A percentile compares a stretch with the other conserved stretches of the same genome.
Evolutionary conservation across 169 alveolate species (phyloP).

Genomic region (Plasmodium malariae): DNA sequence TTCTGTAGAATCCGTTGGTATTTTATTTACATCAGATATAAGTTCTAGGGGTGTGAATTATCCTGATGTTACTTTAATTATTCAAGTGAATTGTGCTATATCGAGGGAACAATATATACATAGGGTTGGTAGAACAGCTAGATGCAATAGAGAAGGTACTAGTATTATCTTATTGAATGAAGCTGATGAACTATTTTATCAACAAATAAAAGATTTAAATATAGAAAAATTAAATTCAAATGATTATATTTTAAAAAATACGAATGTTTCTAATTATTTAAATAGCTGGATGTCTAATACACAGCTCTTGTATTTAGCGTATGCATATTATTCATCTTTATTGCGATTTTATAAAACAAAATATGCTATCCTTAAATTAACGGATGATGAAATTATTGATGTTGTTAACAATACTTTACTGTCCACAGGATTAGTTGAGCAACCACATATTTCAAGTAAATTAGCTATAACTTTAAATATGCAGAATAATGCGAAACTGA

Average conservation of each 20-base stretch:
- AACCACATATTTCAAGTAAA: slow-evolving; percentile 71
- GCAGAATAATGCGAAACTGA: slow-evolving; percentile 73
- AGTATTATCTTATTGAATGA: slow-evolving; percentile 81
- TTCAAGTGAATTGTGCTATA: slow-evolving; percentile 97
- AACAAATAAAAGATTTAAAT: slow-evolving; percentile 74
- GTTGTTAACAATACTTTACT: slow-evolving; percentile 60
- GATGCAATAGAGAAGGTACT: slow-evolving; percentile 95
- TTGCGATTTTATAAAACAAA: slow-evolving; percentile 74
- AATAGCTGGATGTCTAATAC: slow-evolving; percentile 76
- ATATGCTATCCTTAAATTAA: slow-evolving; percentile 44
- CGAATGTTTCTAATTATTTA: slow-evolving; percentile 67
- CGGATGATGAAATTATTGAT: slow-evolving; percentile 77
- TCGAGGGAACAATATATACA: slow-evolving; percentile 95
- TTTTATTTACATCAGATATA: slow-evolving; percentile 93
- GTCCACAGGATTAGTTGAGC: slow-evolving; percentile 76
- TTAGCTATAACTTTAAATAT: slow-evolving; percentile 67
- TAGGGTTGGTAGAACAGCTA: slow-evolving; percentile 98
- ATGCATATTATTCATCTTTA: slow-evolving; percentile 73
- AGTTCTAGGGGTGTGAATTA: slow-evolving; percentile 98
- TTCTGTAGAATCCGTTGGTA: slow-evolving; percentile 78
- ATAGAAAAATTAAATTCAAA: slow-evolving; percentile 54
- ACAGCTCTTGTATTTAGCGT: slow-evolving; percentile 67
- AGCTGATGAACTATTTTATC: slow-evolving; percentile 78
- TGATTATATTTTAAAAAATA: slow-evolving; percentile 66
- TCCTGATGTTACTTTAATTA: slow-evolving; percentile 97